Evolutionary conservation across 169 alveolate species (phyloP).

Genomic region (Ophryocystis elektroscirrha): DNA sequence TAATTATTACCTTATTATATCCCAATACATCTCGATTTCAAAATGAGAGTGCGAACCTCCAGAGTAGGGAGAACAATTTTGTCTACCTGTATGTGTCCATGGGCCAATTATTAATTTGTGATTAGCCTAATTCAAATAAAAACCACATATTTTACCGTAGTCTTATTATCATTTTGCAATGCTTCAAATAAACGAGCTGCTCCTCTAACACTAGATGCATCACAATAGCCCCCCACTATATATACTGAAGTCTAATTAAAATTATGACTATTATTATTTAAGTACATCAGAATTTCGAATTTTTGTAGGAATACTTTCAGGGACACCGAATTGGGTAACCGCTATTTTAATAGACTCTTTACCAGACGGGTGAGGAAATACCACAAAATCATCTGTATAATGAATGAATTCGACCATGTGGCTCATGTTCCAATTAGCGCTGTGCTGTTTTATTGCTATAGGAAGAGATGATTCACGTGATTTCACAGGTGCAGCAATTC

Average conservation of each 20-base stretch:
- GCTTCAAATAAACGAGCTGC: conserved; percentile 19
- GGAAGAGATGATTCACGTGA: conserved; percentile 17
- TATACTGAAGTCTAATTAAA: conserved; percentile 7
- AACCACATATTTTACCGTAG: not conserved
- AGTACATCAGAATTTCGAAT: conserved; percentile 23
- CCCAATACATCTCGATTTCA: conserved; percentile 20
- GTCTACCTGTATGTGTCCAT: conserved; percentile 32
- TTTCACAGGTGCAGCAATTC: conserved; percentile 22
- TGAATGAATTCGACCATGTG: conserved; percentile 13
- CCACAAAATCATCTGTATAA: conserved; percentile 21
- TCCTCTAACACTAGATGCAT: conserved; percentile 27
- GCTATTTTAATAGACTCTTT: conserved; percentile 8
- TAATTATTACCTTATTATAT: conserved; percentile 21
- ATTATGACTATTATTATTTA: not conserved
- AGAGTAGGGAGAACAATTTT: conserved; percentile 27
- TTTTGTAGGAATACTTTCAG: conserved; percentile 9
- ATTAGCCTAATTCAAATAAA: not conserved
- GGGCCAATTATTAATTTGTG: conserved; percentile 24
- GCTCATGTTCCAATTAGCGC: conserved; percentile 29
- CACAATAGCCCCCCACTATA: conserved; percentile 25
- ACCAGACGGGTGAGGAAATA: too few species aligned
- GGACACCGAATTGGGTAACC: conserved; percentile 22
- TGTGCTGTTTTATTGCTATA: conserved; percentile 19
- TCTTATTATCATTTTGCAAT: conserved; percentile 7
- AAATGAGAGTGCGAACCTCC: conserved; percentile 25